A percentile compares a stretch with the other conserved stretches of the same genome.
phyloP scores from a whole-genome alignment of 2,329 filamentous ascomycete genomes.

The Fonsecaea monophora region DNA sequence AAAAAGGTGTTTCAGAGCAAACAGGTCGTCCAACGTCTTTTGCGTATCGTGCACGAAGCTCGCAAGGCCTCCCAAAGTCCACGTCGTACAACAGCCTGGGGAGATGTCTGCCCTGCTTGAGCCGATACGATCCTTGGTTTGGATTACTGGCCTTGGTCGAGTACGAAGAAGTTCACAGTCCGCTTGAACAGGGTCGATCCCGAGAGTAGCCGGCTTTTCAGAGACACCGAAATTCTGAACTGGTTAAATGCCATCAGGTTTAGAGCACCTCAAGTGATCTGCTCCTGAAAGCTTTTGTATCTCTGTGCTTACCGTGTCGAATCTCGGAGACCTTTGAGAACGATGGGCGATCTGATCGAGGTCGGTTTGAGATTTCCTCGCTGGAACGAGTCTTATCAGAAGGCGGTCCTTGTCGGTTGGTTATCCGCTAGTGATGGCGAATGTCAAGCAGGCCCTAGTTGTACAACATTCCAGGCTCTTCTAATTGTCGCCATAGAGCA shows the following conservation, averaged over 20 bases:
- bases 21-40: neutral
- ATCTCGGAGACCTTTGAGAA: neutral
- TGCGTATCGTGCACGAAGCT: neutral
- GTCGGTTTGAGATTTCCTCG: too few species aligned
- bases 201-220: neutral
- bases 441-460: neutral
- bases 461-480: conserved; percentile 11
- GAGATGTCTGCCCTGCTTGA: neutral
- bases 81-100: neutral
- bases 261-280: too few species aligned
- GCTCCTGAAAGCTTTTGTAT: too few species aligned
- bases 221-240: neutral
- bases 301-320: too few species aligned
- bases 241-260: neutral
- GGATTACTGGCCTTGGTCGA: neutral
- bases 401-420: too few species aligned
- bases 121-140: neutral
- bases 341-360: neutral
- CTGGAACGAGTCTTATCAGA: too few species aligned
- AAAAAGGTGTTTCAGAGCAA: neutral
- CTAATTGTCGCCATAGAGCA: conserved; percentile 12
- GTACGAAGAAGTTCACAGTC: neutral
- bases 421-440: neutral
- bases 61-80: neutral
- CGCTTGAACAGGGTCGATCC: neutral